Base-by-base conservation (phyloP, 805 yeast species). In the Yarrowia bubula region DNA sequence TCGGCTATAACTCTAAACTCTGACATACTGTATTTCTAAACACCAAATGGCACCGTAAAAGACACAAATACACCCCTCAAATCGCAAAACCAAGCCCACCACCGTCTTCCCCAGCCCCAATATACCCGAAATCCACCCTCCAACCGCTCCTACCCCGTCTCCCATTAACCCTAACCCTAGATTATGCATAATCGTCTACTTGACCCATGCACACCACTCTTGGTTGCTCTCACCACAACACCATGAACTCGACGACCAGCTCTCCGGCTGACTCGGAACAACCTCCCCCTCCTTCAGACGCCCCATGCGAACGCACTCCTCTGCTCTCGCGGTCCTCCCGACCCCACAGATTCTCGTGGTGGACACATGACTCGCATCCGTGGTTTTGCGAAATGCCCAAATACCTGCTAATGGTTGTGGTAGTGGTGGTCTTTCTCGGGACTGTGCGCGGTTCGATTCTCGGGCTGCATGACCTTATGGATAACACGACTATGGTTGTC, bases 381-480 rank as follows among this genome's bases (percentile, higher is more conserved):
- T 53, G 61, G 61, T 53, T 53, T 11, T 53, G 61, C 8, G 61
- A 53, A 32, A 53, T 53, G 61, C 61, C 61, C 14, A 53, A 53
- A 47, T 53, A 53, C 8, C 28, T 53, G 28, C 17, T 53, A 5
- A 53, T 53, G 44, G 38, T 53, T 6, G 47, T 53, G 22, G 46
- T 15, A 8, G 42, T 53, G 6, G 47, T 53, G 37, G 47, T 53
- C 6, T 53, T 53, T 53, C 31, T 53, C 17, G 61, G 47, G 4
- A 53, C 61, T 13, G 61, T 53, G 31, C 61, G 47, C 2, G 61
- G 61, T 4, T 39, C 61, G 31, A 53, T 53, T 31, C 32, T 53
- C 14, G 61, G 61, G 4, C 8, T 53, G 11, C 61, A 39, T 47
- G n/a, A n/a, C 4, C 15, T 53, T 4, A 39, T 53, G 47, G 47